Evolutionary conservation across 2,329 filamentous ascomycete genomes (phyloP).

Genomic region (Chrysosporium queenslandicum): DNA sequence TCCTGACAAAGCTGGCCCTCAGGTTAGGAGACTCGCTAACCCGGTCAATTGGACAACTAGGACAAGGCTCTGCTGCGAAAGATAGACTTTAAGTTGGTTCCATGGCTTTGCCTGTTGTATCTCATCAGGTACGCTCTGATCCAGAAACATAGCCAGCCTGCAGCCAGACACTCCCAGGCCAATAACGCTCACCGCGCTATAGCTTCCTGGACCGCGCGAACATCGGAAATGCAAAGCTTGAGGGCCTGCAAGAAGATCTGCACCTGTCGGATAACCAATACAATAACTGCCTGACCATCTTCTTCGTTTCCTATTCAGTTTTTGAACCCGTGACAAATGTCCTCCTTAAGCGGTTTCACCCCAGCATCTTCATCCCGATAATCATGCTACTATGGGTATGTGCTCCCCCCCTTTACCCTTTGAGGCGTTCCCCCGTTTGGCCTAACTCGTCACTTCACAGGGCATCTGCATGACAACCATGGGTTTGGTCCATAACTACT

Average conservation of each 20-base stretch:
- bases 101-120: too few species aligned
- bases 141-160: too few species aligned
- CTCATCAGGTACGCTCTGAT: too few species aligned
- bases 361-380: constrained; percentile 32
- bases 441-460: too few species aligned
- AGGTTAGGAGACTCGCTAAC: too few species aligned
- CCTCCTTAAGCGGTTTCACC: constrained; percentile 35
- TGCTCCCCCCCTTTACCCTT: not conserved
- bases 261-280: not conserved
- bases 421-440: too few species aligned
- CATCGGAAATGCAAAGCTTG: constrained; percentile 40
- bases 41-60: too few species aligned
- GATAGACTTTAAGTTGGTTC: too few species aligned
- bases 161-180: too few species aligned
- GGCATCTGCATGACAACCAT: not conserved
- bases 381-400: constrained; percentile 32
- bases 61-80: too few species aligned
- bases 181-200: too few species aligned
- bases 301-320: constrained; percentile 39
- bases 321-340: constrained; percentile 41
- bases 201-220: constrained; percentile 12
- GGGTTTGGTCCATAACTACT: constrained; percentile 32
- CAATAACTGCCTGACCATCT: constrained; percentile 16
- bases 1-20: constrained; percentile 18
- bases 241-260: constrained; percentile 36